Conservation (phyloP, 140 eudicot species). For the Oenanthe javanica region DNA sequence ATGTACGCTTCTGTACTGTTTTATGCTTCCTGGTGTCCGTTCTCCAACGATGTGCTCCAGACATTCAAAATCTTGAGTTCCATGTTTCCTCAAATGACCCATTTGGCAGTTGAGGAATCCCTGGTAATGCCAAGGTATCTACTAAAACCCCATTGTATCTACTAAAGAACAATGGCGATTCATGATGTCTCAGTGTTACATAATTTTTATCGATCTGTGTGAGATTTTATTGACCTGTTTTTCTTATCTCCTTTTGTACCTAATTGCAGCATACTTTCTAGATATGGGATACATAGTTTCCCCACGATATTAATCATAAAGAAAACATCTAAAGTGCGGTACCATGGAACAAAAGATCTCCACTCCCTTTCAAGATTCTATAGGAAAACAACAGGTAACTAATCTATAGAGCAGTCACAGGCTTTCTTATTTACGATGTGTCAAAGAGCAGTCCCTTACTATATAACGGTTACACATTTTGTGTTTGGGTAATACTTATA, state of each 20-base stretch:
- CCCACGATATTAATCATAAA: conserved; percentile 63
- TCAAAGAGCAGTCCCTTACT: neutral
- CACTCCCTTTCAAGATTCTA: conserved; percentile 46
- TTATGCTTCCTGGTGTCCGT: conserved; percentile 73
- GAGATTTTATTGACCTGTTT: neutral
- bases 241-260: conserved; percentile 11
- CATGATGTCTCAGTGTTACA: neutral
- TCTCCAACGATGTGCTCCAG: conserved; percentile 33
- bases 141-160: neutral
- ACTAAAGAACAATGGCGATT: neutral
- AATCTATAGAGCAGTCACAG: neutral
- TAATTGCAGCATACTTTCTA: conserved; percentile 60
- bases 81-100: conserved; percentile 75
- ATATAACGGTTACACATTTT: neutral
- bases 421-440: neutral
- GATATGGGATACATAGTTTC: conserved; percentile 68
- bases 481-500: neutral
- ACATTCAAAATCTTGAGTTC: conserved; percentile 56
- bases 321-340: conserved; percentile 36
- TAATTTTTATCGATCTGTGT: neutral
- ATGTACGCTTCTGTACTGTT: conserved; percentile 44
- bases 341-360: conserved; percentile 58
- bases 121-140: conserved; percentile 40
- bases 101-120: conserved; percentile 50
- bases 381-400: conserved; percentile 58